Evolutionary conservation across 306 rosid species (phyloP).

Genomic region (Erythrophleum fordii): DNA sequence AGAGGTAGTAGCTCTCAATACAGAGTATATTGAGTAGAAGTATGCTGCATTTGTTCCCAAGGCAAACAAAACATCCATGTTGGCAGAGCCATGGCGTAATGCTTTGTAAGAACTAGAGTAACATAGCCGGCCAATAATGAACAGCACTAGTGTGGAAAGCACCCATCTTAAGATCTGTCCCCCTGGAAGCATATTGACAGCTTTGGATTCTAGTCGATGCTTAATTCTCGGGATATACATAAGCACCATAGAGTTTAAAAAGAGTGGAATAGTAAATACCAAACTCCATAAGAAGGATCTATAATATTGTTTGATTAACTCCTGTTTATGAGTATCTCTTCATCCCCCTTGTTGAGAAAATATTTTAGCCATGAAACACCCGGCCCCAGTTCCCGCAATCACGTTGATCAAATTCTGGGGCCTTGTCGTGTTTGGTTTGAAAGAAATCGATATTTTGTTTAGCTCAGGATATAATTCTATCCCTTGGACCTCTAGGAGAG

Average conservation of each 20-base stretch:
- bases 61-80: slow-evolving; percentile 90
- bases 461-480: slow-evolving; percentile 31
- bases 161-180: slow-evolving; percentile 78
- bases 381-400: slow-evolving; percentile 54
- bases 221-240: slow-evolving; percentile 82
- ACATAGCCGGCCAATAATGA: slow-evolving; percentile 71
- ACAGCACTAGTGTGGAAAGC: slow-evolving; percentile 84
- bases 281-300: slow-evolving; percentile 74
- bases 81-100: slow-evolving; percentile 71
- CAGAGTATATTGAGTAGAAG: slow-evolving; percentile 79
- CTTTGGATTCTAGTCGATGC: slow-evolving; percentile 55
- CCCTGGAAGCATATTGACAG: slow-evolving; percentile 68
- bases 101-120: slow-evolving; percentile 77
- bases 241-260: slow-evolving; percentile 81
- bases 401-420: slow-evolving; percentile 70
- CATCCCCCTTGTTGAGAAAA: slow-evolving; percentile 58
- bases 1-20: slow-evolving; percentile 70
- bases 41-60: slow-evolving; percentile 94
- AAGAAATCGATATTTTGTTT: slow-evolving; percentile 67
- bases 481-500: slow-evolving; percentile 62
- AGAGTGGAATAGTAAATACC: slow-evolving; percentile 73
- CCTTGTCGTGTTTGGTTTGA: slow-evolving; percentile 63
- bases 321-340: slow-evolving; percentile 48
- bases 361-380: slow-evolving; percentile 63
- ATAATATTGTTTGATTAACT: slow-evolving; percentile 67